A percentile compares a stretch with the other conserved stretches of the same genome.
phyloP scores from a whole-genome alignment of 2,329 filamentous ascomycete genomes.

The Fusarium clavum region DNA sequence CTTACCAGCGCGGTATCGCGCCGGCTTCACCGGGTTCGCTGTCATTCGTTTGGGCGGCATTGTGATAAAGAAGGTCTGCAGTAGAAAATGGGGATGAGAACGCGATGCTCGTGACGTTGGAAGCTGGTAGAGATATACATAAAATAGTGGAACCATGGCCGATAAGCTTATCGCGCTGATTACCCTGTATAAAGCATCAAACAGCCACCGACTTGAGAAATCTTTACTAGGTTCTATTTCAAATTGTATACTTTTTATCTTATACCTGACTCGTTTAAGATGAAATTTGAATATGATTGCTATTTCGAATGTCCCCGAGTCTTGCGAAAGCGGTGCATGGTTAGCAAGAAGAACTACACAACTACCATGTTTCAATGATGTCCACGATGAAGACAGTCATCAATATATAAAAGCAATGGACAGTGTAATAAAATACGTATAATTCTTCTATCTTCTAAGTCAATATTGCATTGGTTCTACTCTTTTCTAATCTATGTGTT shows the following conservation, averaged over 20 bases:
- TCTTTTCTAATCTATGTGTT: neutral
- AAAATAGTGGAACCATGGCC: conserved; percentile 32
- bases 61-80: conserved; percentile 17
- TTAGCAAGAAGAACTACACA: neutral
- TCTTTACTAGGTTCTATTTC: neutral
- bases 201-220: neutral
- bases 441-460: neutral
- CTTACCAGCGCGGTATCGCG: conserved; percentile 89
- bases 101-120: conserved; percentile 40
- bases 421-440: neutral
- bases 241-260: neutral
- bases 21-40: conserved; percentile 83
- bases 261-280: too few relatives aligned
- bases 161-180: conserved; percentile 34
- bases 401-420: neutral
- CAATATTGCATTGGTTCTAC: neutral
- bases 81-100: conserved; percentile 11
- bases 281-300: neutral
- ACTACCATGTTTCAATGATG: neutral
- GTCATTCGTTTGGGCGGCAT: conserved; percentile 90
- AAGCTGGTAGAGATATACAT: conserved; percentile 13
- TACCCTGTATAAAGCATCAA: conserved; percentile 28
- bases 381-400: neutral
- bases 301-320: neutral
- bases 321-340: neutral